Base-by-base conservation (phyloP, 2,329 filamentous ascomycete genomes). In the Cladophialophora yegresii region DNA sequence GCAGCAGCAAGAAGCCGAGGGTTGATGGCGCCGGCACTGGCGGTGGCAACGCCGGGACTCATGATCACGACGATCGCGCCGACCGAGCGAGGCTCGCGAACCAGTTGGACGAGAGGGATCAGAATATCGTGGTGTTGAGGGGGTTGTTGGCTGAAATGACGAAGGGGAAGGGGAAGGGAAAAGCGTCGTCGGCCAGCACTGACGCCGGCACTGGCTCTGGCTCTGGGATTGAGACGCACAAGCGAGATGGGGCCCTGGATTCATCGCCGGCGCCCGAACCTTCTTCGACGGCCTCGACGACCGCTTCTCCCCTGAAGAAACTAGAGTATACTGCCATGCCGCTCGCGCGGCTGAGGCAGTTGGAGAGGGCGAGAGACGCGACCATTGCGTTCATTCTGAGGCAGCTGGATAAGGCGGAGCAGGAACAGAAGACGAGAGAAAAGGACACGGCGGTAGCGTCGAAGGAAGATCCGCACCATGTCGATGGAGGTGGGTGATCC, bases 351-450 rank as follows among this genome's bases (percentile, higher is more conserved):
- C 72, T 85, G 30, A 70, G 72, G 9, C 78, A 81, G 62, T 72
- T 83, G 30, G 83, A 85, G 70, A 83, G 80, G 67, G 83, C 82
- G 22, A 75, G 82, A 54, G 83, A 85, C 73, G 80, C 80, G 7
- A 84, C 81, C 0, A 78, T 84, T 64, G 74, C 77, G 1, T 84
- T 82, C 64, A 75, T 85, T 49, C 70, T 85, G 60, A 82, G 81
- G 69, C 75, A 83, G 64, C 82, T 85, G 64, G 81, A 84, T 65
- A 79, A 81, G 58, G 76, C 78, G 0, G 83, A 85, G 62, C 75
- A 75, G 65, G 71, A 77, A 58, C 58, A 68, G 50, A 62, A 67
- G 53, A 54, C 54, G 53, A 43, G 36, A 33, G 36, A 43, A n/a
- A 43, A n/a, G 36, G 36, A 43, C 36, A 20, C n/a, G 26, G 30